Percentiles rank a stretch among this genome's conserved stretches.
phyloP scores from a whole-genome alignment of 768 basidiomycete genomes.

The Strobilomyces dryophilus region DNA sequence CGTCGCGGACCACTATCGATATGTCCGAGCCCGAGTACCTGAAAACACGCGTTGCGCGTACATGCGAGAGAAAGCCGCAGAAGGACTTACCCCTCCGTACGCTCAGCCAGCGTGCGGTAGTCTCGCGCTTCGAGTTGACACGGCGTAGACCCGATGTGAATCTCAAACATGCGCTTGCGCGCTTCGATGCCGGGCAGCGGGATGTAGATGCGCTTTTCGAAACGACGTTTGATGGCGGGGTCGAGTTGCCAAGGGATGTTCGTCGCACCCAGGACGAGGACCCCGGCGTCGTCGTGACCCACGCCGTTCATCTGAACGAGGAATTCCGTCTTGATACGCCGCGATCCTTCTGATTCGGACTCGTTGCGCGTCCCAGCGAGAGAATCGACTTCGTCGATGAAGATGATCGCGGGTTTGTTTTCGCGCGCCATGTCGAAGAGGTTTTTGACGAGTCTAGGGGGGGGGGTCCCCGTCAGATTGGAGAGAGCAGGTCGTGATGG shows the following conservation, averaged over 20 bases:
- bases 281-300: slow-evolving; percentile 94
- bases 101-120: slow-evolving; percentile 74
- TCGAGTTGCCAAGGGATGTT: slow-evolving; percentile 99
- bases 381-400: slow-evolving; percentile 98
- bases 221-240: slow-evolving; percentile 96
- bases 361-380: slow-evolving; percentile 92
- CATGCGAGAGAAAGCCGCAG: background rate
- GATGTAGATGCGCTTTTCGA: slow-evolving; percentile 98
- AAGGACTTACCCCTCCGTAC: slow-evolving; percentile 69
- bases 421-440: slow-evolving; percentile 96
- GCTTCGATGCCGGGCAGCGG: slow-evolving; percentile 94
- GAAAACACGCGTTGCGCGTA: background rate
- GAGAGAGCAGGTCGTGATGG: too few species aligned
- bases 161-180: slow-evolving; percentile 91
- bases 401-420: slow-evolving; percentile 96
- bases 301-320: slow-evolving; percentile 99
- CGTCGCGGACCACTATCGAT: slow-evolving; percentile 89
- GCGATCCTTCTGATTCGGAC: slow-evolving; percentile 95
- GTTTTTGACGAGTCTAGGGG: slow-evolving; percentile 95
- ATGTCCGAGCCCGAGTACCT: slow-evolving; percentile 95
- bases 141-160: slow-evolving; percentile 92
- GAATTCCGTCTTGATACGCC: slow-evolving; percentile 97
- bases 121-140: slow-evolving; percentile 77
- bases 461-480: too few species aligned
- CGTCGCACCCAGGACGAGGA: slow-evolving; percentile 94